Evolutionary conservation across 352 stramenopile genomes (phyloP).

Genomic region (Phytophthora capsici): DNA sequence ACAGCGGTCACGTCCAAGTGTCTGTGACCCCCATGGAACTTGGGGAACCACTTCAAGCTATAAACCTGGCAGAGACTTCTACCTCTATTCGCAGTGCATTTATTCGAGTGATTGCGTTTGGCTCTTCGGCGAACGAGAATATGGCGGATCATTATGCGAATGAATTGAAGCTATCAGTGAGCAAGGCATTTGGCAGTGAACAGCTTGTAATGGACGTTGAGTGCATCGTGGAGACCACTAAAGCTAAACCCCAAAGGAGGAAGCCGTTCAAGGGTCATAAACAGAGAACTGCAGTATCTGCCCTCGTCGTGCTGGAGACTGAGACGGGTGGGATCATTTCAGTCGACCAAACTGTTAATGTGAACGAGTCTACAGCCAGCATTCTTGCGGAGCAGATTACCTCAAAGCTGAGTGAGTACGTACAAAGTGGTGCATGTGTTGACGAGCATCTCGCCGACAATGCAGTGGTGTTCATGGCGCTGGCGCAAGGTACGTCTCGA

Average conservation of each 20-base stretch:
- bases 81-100: constrained; percentile 39
- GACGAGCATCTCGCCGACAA: constrained; percentile 84
- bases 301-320: constrained; percentile 53
- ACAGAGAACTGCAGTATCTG: constrained; percentile 45
- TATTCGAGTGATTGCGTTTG: constrained; percentile 54
- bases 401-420: constrained; percentile 35
- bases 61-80: constrained; percentile 50
- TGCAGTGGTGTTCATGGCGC: constrained; percentile 69
- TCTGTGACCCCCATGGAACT: constrained; percentile 24
- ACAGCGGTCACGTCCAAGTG: constrained; percentile 47
- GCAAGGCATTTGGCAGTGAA: constrained; percentile 16
- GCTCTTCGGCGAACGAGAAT: constrained; percentile 40
- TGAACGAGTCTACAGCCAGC: constrained; percentile 29
- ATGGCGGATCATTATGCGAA: constrained; percentile 45
- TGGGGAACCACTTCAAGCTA: constrained; percentile 31
- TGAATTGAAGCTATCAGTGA: constrained; percentile 38
- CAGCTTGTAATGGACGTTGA: constrained; percentile 6
- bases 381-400: constrained; percentile 48
- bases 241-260: constrained; percentile 8
- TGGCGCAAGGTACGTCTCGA: constrained; percentile 56
- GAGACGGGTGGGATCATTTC: constrained; percentile 48
- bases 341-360: constrained; percentile 41
- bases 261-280: constrained; percentile 9
- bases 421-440: constrained; percentile 60
- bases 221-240: constrained; percentile 39